Base-by-base conservation (phyloP, 345 rosid species). In the Euphorbia peplus region DNA sequence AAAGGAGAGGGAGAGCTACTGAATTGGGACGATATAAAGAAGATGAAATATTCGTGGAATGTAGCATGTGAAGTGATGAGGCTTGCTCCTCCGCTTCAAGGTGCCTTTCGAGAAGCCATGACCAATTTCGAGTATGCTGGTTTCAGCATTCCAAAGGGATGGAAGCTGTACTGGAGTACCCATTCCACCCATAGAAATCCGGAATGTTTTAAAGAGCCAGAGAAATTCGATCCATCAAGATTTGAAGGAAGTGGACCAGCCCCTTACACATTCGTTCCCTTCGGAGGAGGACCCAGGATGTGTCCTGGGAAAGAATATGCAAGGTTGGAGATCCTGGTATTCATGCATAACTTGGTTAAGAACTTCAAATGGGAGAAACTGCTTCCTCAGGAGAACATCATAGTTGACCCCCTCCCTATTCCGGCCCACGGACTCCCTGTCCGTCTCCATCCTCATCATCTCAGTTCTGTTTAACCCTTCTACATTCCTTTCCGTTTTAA, bases 41-140 rank as follows among this genome's bases (percentile, higher is more conserved):
- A 37, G 51, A 67, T 67, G 70, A 67, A 55, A 16, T 67, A 67
- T 29, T 67, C 70, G 13, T 53, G 71, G 71, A 51, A 52, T 6
- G 71, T 42, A 32, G 64, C 64, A 22, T 68, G 55, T 19, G 71
- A 68, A 54, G 70, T 28, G 13, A 67, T 54, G 70, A 54, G 70
- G 11, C 70, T 67, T 4, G 50, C 60, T 28, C 70, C 70, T 11
- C 70, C 70, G 1, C 35, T 47, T 5, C 51, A 32, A 35, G 62
- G 70, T 18, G 50, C 70, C 21, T 67, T 67, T 25, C 37, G 70
- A 14, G 70, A 67, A 46, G 70, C 48, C 41, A 53, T 54, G 41
- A 39, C 9, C 6, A 62, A 67, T 8, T 35, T 53, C 51, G 9
- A n/a, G 9, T 67, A 30, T 13, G 24, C 8, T 21, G 70, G 70